Percentiles rank a stretch among this genome's conserved stretches.
Conservation (phyloP, 176 grass and related monocot species). For the Zea luxurians region DNA sequence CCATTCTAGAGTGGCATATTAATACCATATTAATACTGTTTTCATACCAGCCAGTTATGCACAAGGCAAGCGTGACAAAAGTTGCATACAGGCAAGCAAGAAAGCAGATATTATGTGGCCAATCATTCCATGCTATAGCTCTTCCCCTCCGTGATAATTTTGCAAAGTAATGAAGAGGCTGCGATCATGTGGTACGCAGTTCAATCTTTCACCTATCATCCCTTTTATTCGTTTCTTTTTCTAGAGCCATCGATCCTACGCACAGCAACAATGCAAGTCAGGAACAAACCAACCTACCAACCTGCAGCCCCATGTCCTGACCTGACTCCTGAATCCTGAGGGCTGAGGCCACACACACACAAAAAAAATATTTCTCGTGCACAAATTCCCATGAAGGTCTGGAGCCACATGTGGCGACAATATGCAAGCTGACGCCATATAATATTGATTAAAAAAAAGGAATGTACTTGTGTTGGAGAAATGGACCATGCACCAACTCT, state of each 20-base stretch:
- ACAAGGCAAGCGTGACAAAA: not conserved
- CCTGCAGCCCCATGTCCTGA: constrained; percentile 7
- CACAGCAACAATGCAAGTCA: not conserved
- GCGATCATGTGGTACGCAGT: constrained; percentile 21
- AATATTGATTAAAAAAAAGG: not conserved
- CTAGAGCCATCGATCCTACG: constrained; percentile 8
- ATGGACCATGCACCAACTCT: constrained; percentile 28
- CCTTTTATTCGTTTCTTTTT: not conserved
- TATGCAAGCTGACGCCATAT: not conserved
- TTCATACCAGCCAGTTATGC: not conserved
- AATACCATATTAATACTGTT: not conserved
- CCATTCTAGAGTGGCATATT: no score
- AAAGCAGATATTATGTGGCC: not conserved
- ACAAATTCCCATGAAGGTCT: not conserved
- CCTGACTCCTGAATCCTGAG: not conserved
- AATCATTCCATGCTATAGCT: constrained; percentile 13
- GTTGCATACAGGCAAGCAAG: not conserved
- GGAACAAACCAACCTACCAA: constrained; percentile 29
- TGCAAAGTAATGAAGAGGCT: constrained; percentile 29
- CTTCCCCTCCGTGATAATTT: not conserved
- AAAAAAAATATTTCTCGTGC: not conserved
- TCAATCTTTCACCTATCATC: constrained; percentile 45
- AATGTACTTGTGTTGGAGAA: constrained; percentile 43
- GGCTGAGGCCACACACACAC: no score
- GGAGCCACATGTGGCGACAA: constrained; percentile 18